Percentiles rank a stretch among this genome's conserved stretches.
Evolutionary conservation across 169 alveolate species (phyloP).

Genomic region (Neospora caninum): DNA sequence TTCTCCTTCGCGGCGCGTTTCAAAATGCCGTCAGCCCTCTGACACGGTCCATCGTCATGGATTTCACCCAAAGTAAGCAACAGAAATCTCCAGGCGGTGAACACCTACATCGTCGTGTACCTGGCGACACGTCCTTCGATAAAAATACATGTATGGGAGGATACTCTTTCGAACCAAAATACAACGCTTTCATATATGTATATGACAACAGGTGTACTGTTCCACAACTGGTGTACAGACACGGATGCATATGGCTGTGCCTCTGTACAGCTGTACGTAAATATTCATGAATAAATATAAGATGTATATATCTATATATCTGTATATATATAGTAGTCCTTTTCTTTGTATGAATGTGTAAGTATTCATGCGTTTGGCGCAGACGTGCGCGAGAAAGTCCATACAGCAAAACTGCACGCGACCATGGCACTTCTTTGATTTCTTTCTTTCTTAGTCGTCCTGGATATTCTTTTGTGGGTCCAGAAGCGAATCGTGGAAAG

Average conservation of each 20-base stretch:
- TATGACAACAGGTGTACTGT: background rate
- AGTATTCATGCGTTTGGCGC: background rate
- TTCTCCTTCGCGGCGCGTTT: slow-evolving; percentile 70
- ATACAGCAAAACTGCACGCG: no score
- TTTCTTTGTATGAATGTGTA: background rate
- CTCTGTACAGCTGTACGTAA: background rate
- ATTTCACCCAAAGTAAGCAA: slow-evolving; percentile 65
- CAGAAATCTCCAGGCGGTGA: background rate
- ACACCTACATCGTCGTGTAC: background rate
- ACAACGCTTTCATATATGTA: background rate
- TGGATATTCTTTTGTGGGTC: background rate
- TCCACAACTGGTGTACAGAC: background rate
- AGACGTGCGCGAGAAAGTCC: no score
- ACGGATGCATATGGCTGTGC: background rate
- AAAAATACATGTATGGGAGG: background rate
- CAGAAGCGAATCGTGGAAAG: slow-evolving; percentile 53
- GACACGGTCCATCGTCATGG: slow-evolving; percentile 72
- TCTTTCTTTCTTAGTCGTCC: background rate
- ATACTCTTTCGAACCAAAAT: background rate
- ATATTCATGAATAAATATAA: no score
- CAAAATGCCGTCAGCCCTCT: slow-evolving; percentile 68
- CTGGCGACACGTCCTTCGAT: background rate
- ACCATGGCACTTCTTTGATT: background rate
- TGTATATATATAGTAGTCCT: background rate
- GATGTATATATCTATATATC: background rate